Base-by-base conservation (phyloP, 2,329 filamentous ascomycete genomes). In the Thielaviopsis euricoi region DNA sequence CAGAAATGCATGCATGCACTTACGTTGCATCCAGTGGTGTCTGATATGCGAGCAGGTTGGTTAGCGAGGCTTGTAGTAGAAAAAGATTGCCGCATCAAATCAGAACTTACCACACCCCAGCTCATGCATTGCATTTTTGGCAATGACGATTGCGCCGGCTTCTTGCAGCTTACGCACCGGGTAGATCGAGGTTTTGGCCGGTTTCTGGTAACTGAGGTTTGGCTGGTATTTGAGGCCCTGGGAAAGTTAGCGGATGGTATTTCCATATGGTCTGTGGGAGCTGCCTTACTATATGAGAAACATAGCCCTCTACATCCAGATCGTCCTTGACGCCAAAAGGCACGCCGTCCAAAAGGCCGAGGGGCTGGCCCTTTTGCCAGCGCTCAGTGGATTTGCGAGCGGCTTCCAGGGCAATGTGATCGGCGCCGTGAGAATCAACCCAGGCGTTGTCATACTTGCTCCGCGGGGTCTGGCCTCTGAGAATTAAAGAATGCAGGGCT, bases 301-400 rank as follows among this genome's bases (percentile, higher is more conserved):
- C 76, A 66, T 89, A 90, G 15, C 86, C 87, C 62, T 80, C 75
- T 33, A 89, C 73, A 62, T 85, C 76, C 17, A 84, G 76, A 65
- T 95, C 88, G 66, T 94, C 89, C 71, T 95, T 95, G 64, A 93
- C 80, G 0, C 84, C 86, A 53, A 94, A 79, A 0, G 89, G 89
- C 0, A 95, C 81, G 13, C 89, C 89, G 65, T 95, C 89, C 7
- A 95, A 72, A 5, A 87, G 71, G 13, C 87, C 77, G 17, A 89
- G 68, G 0, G 82, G 76, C 61, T 76, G 76, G 0, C 86, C 85
- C 17, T 76, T 72, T 59, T 80, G 79, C 69, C 86, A 95, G 52
- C 89, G 76, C 66, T 79, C 74, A 0, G 88, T 86, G 1, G 88
- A 93, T 7, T 79, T 85, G 63, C 76, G 76, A 0, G 89, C 89